Evolutionary conservation across 2,329 filamentous ascomycete species (phyloP).

Genomic region (Pseudocercospora eumusae): DNA sequence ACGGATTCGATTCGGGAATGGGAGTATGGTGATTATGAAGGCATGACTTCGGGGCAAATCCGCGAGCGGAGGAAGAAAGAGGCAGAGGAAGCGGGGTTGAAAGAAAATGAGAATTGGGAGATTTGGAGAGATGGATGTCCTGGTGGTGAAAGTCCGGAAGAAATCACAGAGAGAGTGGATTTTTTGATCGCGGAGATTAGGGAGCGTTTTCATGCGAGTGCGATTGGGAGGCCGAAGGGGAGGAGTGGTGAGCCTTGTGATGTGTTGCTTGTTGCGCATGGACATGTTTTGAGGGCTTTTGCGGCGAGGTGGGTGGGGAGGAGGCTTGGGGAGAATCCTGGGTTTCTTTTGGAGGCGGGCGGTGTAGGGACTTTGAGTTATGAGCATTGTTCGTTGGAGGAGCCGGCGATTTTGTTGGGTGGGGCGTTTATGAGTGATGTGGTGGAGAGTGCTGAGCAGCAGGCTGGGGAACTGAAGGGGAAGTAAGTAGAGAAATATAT

Average conservation of each 20-base stretch:
- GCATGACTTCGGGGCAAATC: slow-evolving; percentile 56
- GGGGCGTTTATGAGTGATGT: slow-evolving; percentile 55
- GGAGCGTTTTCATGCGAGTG: slow-evolving; percentile 45
- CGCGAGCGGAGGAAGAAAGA: slow-evolving; percentile 47
- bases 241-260: slow-evolving; percentile 54
- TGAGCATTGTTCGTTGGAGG: slow-evolving; percentile 52
- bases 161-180: slow-evolving; percentile 74
- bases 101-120: slow-evolving; percentile 66
- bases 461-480: slow-evolving; percentile 17
- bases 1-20: slow-evolving; percentile 60
- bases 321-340: slow-evolving; percentile 71
- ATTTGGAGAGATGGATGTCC: slow-evolving; percentile 88
- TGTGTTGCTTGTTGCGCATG: slow-evolving; percentile 81
- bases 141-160: slow-evolving; percentile 68
- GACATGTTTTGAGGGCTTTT: slow-evolving; percentile 84
- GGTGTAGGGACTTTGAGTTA: slow-evolving; percentile 56
- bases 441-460: slow-evolving; percentile 46
- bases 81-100: slow-evolving; percentile 52
- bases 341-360: slow-evolving; percentile 73
- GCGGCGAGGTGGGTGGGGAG: slow-evolving; percentile 83
- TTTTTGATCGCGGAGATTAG: slow-evolving; percentile 74
- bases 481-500: neutral
- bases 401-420: slow-evolving; percentile 55
- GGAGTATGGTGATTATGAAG: slow-evolving; percentile 66
- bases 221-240: slow-evolving; percentile 56